Evolutionary conservation across 371 early-diverging fungal species (phyloP).

Genomic region (Basidiobolus meristosporus): DNA sequence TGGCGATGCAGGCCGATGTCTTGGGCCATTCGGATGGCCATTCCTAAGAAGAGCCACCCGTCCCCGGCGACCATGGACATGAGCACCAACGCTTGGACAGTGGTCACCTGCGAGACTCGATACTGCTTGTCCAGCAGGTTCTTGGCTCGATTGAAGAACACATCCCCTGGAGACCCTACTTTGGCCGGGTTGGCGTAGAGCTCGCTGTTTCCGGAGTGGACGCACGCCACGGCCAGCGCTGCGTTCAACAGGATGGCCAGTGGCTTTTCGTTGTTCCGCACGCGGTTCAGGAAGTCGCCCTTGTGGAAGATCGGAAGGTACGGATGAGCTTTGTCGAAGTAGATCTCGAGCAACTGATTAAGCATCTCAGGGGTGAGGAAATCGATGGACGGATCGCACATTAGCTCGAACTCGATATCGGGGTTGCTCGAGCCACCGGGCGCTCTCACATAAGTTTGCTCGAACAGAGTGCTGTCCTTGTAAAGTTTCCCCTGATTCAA

Average conservation of each 20-base stretch:
- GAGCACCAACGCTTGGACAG: slow-evolving; percentile 12
- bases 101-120: neutral
- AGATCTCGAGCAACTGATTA: slow-evolving; percentile 8
- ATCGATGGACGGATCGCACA: too few species aligned
- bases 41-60: slow-evolving; percentile 13
- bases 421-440: too few species aligned
- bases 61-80: slow-evolving; percentile 4
- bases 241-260: slow-evolving; percentile 43
- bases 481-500: too few species aligned
- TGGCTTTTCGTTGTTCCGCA: slow-evolving; percentile 13
- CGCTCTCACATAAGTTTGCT: too few species aligned
- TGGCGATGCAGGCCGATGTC: slow-evolving; percentile 45
- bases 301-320: slow-evolving; percentile 44
- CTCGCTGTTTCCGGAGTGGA: too few species aligned
- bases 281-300: slow-evolving; percentile 26
- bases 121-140: neutral
- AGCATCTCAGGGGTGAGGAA: too few species aligned
- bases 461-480: too few species aligned
- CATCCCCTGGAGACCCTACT: neutral
- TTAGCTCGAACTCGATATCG: too few species aligned
- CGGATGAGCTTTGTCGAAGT: slow-evolving; percentile 46
- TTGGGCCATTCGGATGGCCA: slow-evolving; percentile 41
- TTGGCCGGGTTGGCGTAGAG: neutral
- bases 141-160: neutral
- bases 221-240: slow-evolving; percentile 48